These are phyloP conservation scores for Saccharomyces jurei DNA, from an alignment of 805 yeast species.

Conservation along the genomic window DNA sequence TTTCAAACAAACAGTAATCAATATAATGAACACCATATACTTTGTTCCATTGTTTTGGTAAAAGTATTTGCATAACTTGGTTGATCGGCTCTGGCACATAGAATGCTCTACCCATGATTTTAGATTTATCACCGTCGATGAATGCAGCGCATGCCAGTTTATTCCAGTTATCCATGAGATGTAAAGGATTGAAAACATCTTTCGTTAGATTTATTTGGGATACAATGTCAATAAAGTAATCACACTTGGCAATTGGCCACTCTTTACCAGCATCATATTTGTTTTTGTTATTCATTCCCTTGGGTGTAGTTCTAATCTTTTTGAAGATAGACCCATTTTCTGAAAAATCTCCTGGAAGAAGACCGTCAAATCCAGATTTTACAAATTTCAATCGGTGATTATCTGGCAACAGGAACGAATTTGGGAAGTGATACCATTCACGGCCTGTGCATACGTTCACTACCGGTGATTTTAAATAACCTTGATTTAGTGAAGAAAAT, in stretches of 20 bases:
- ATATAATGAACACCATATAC: conserved; percentile 35
- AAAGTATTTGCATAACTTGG: conserved; percentile 19
- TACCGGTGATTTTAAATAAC: conserved; percentile 5
- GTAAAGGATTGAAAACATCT: conserved; percentile 34
- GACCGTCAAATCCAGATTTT: conserved; percentile 72
- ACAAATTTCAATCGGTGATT: conserved; percentile 59
- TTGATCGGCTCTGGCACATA: conserved; percentile 39
- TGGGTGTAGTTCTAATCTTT: conserved; percentile 44
- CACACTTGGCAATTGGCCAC: conserved; percentile 45
- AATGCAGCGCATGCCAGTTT: conserved; percentile 40
- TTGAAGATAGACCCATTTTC: conserved; percentile 34
- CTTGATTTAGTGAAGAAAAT: conserved; percentile 21
- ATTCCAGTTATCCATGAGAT: conserved; percentile 38
- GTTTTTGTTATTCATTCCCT: conserved; percentile 70
- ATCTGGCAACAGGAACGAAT: conserved; percentile 71
- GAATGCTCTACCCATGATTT: conserved; percentile 46
- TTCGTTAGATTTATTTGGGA: conserved; percentile 37
- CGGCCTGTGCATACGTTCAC: conserved; percentile 79
- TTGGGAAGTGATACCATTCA: conserved; percentile 92
- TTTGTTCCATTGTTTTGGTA: conserved; percentile 13
- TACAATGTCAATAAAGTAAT: conserved; percentile 60
- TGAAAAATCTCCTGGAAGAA: conserved; percentile 78
- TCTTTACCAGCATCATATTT: conserved; percentile 54
- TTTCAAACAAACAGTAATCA: conserved; percentile 43
- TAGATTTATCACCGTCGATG: conserved; percentile 45